A percentile compares a stretch with the other conserved stretches of the same genome.
These are phyloP conservation scores for Hymenoscyphus linearis DNA, from an alignment of 2,329 filamentous ascomycete species.

Conservation along the genomic window DNA sequence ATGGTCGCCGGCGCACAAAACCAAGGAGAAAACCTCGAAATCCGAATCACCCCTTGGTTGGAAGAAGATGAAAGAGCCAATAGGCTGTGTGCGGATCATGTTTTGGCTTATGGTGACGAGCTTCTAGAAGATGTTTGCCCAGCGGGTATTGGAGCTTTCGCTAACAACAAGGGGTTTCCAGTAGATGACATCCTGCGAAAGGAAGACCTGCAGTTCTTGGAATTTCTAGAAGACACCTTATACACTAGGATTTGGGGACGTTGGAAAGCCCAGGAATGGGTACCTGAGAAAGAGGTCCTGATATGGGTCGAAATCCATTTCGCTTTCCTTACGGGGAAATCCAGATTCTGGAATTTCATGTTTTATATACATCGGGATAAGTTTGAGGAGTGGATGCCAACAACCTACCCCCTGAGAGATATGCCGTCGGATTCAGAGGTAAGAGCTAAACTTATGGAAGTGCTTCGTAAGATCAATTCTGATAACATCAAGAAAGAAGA, in stretches of 20 bases:
- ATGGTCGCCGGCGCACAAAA: not conserved
- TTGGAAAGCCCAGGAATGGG: not conserved
- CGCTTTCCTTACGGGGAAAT: not conserved
- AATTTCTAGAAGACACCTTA: not conserved
- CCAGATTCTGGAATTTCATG: not conserved
- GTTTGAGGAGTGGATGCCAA: not conserved
- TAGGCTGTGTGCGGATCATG: too few species aligned
- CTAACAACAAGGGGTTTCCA: not conserved
- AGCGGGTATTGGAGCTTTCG: not conserved
- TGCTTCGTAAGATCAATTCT: not conserved
- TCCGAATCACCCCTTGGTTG: too few species aligned
- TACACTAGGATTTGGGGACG: not conserved
- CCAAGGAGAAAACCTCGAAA: not conserved
- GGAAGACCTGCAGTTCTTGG: not conserved
- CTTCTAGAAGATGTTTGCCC: not conserved
- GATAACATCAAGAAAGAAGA: not conserved
- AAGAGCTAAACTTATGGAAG: not conserved
- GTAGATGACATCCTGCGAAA: not conserved
- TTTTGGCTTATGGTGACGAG: not conserved
- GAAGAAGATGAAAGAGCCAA: too few species aligned
- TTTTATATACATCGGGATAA: not conserved
- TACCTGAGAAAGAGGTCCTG: not conserved
- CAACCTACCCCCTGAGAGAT: not conserved
- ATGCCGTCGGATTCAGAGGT: not conserved
- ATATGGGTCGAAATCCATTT: not conserved